phyloP scores from a whole-genome alignment of 768 basidiomycete species.

The Boletus barrowsii region DNA sequence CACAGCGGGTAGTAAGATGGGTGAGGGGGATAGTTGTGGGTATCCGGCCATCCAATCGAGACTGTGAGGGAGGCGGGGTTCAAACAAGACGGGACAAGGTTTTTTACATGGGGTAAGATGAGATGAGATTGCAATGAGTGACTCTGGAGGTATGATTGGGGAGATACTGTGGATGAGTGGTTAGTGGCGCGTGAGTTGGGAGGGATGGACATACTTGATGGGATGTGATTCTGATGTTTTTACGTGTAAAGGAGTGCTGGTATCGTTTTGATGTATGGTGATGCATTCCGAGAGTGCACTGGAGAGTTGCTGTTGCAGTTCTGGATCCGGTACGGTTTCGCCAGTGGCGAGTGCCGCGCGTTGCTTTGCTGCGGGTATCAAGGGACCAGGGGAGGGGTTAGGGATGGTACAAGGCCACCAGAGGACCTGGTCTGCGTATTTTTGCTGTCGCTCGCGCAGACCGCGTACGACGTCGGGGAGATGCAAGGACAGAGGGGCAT shows the following conservation, averaged over 20 bases:
- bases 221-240: constrained; percentile 83
- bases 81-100: constrained; percentile 34
- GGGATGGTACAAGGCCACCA: constrained; percentile 46
- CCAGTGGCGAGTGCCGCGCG: constrained; percentile 23
- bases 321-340: constrained; percentile 13
- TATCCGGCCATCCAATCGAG: constrained; percentile 39
- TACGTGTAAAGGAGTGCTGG: constrained; percentile 19
- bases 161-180: constrained; percentile 42
- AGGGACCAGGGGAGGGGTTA: not conserved
- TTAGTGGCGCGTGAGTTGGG: not conserved
- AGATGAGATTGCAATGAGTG: constrained; percentile 41
- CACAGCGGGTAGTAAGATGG: constrained; percentile 18
- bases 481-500: constrained; percentile 62
- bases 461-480: constrained; percentile 55
- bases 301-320: constrained; percentile 48
- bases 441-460: constrained; percentile 51
- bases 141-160: constrained; percentile 51
- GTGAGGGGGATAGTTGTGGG: constrained; percentile 39
- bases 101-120: constrained; percentile 24
- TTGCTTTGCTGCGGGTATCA: constrained; percentile 22
- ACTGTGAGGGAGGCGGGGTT: constrained; percentile 30
- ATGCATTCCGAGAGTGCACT: constrained; percentile 53
- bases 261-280: constrained; percentile 4
- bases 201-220: constrained; percentile 60
- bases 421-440: constrained; percentile 33